Evolutionary conservation across 2,329 filamentous ascomycete genomes (phyloP), one percentile per base, ranked within the genome.

Genomic region (Sporothrix mexicana): DNA sequence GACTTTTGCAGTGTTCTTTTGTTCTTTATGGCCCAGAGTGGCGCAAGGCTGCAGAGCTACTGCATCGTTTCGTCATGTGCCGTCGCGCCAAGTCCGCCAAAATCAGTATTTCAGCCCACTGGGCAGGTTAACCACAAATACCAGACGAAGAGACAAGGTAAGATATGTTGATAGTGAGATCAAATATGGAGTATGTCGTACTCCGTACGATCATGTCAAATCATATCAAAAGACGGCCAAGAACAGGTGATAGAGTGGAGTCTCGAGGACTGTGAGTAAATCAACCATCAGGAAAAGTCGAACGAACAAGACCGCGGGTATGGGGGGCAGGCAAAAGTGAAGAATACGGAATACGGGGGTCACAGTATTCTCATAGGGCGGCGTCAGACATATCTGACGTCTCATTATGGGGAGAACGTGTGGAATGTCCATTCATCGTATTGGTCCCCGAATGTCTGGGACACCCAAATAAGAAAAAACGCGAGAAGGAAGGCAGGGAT

Each of bases 1-100:
- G 15, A 36, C 55, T 59, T 30, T 36, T 59, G 25, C 47, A 59
- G 7, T 59, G 25, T 17, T 30, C n/a, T 5, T 36, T 15, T 57
- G 53, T 20, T 51, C 36, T 47, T 57, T 69, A 51, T 43, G 45
- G 47, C 59, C n/a, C 41, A 45, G n/a, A 53, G 66, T 53, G 66
- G 66, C 66, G 66, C 47, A 53, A 67, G 66, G 66, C 66, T 53
- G 66, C 66, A n/a, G 47, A 53, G 17, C 66, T 55, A 68, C 66
- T 68, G 66, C 66, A 53, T 53, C 25, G 25, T 68, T 51, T 68
- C 66, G 66, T 68, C 66, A 68, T 68, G 25, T 36, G 25, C 66
- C 23, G 47, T 23, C 20, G 47, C 47, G 64, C 64, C 47, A 68
- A 68, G 64, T 41, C 13, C 17, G 8, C 13, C 25, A 36, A 41